Evolutionary conservation across 257 asterid genomes (phyloP).

Genomic region (Solanum arcanum): DNA sequence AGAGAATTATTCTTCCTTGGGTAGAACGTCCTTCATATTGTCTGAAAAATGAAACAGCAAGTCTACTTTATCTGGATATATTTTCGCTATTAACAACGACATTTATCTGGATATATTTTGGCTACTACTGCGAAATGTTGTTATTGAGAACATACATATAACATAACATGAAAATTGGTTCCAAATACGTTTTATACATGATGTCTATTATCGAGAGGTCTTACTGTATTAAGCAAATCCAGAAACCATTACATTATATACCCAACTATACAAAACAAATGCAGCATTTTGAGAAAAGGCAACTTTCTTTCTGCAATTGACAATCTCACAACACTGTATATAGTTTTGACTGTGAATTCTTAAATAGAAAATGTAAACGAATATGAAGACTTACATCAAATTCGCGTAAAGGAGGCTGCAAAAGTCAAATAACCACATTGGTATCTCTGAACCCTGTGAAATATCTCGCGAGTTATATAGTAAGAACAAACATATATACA

Average conservation of each 20-base stretch:
- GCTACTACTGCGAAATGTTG: background rate
- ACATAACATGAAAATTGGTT: background rate
- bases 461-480: background rate
- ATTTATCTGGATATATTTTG: background rate
- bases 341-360: background rate
- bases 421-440: background rate
- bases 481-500: background rate
- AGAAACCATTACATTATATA: background rate
- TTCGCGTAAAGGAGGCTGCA: background rate
- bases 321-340: background rate
- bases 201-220: background rate
- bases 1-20: constrained; percentile 47
- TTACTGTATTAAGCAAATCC: background rate
- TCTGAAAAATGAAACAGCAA: constrained; percentile 21
- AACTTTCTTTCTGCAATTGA: background rate
- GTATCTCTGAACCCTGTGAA: background rate
- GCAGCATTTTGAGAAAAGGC: background rate
- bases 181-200: background rate
- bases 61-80: background rate
- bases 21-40: constrained; percentile 69
- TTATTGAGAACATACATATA: background rate
- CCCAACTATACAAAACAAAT: background rate
- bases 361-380: background rate
- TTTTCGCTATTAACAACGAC: background rate
- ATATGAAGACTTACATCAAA: background rate